Evolutionary conservation across 176 grass and related monocot species (phyloP).

Genomic region (Otatea glauca): DNA sequence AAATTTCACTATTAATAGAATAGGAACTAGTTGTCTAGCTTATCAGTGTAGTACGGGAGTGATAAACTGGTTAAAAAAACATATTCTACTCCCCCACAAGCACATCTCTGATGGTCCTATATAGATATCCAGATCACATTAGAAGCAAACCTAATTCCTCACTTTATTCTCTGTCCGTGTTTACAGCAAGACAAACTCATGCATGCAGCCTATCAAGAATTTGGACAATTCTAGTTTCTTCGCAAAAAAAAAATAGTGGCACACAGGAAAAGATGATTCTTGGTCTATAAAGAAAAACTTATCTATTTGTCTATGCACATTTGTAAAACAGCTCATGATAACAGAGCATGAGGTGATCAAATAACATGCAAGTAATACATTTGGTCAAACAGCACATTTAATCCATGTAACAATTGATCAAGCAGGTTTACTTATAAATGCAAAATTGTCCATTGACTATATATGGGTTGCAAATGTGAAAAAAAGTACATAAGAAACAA

Average conservation of each 20-base stretch:
- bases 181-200: slow-evolving; percentile 27
- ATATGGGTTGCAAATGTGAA: background rate
- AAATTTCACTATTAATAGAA: background rate
- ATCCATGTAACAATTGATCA: background rate
- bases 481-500: slow-evolving; percentile 12
- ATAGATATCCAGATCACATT: background rate
- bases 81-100: background rate
- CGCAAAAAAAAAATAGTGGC: background rate
- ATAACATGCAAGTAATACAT: background rate
- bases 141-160: background rate
- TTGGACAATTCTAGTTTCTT: background rate
- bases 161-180: background rate
- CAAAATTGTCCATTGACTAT: slow-evolving; percentile 1
- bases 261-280: slow-evolving; percentile 2
- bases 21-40: background rate
- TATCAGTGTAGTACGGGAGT: background rate
- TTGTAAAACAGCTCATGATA: slow-evolving; percentile 1
- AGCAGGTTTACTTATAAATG: background rate
- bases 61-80: background rate
- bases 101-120: background rate
- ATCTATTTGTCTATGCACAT: background rate
- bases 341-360: background rate
- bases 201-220: slow-evolving; percentile 10
- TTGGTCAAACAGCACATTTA: background rate
- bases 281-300: background rate